phyloP scores from a whole-genome alignment of 805 yeast species.

The Yarrowia divulgata region DNA sequence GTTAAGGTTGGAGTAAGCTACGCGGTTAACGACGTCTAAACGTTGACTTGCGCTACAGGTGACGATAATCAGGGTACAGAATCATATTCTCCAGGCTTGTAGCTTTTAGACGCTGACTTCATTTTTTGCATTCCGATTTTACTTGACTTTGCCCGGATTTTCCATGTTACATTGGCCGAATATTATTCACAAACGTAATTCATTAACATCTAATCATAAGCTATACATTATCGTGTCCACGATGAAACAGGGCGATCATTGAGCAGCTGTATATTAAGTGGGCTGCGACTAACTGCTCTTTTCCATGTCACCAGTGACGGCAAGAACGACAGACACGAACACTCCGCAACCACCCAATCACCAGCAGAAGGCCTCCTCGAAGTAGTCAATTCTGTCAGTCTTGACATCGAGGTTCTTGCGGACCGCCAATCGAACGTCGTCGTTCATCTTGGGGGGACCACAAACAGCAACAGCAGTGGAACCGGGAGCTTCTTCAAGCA shows the following conservation, averaged over 20 bases:
- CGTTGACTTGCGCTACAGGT: not conserved
- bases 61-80: not conserved
- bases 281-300: not conserved
- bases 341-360: constrained; percentile 43
- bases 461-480: constrained; percentile 26
- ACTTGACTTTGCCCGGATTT: not conserved
- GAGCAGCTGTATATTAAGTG: constrained; percentile 5
- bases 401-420: constrained; percentile 53
- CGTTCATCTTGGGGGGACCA: constrained; percentile 58
- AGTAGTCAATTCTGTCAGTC: constrained; percentile 63
- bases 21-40: not conserved
- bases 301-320: too few relatives aligned
- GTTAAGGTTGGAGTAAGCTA: not conserved
- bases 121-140: not conserved
- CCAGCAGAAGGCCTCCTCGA: constrained; percentile 78
- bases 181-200: not conserved
- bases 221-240: not conserved
- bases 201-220: constrained; percentile 12
- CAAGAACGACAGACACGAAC: too few relatives aligned
- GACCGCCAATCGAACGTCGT: constrained; percentile 59
- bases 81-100: not conserved
- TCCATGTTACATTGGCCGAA: not conserved
- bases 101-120: not conserved
- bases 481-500: constrained; percentile 16
- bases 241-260: constrained; percentile 1